Evolutionary conservation across 805 yeast genomes (phyloP), one percentile per base, ranked within the genome.

Genomic region (Suhomyces prunicola): DNA sequence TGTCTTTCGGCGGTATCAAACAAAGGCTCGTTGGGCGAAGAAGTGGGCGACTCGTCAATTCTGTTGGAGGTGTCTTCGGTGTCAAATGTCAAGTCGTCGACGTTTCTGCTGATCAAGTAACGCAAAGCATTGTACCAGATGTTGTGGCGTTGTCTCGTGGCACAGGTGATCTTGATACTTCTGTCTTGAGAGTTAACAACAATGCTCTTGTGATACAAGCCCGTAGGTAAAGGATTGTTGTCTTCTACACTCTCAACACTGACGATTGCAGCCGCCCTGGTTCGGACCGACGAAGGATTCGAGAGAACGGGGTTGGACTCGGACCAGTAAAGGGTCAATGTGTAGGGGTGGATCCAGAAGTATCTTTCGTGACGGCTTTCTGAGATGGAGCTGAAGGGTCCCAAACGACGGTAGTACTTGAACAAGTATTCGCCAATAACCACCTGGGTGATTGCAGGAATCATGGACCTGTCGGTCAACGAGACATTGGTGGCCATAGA

Each of bases 331-430:
- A 93, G 75, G 0, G 97, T 90, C 74, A 90, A 72, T 7, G 94
- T 87, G 69, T 92, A 92, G 3, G 99, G 98, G 70, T 93, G 96
- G 45, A 94, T 83, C 98, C 98, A 94, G 79, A 93, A 93, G 72
- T 83, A 93, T 58, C 97, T 80, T 64, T 88, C 94, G 65, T 93
- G 99, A 54, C 97, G 81, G 42, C 82, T 81, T 48, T 90, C 94
- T 0, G 93, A 81, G 19, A 90, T 78, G 1, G 87, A 79, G 39
- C 90, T 86, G 48, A 89, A 75, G 13, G 91, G 87, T 1, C 92
- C 92, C 50, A 87, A 70, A 55, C 84, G 83, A 54, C 94, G 84
- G 67, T 86, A 89, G 66, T 92, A 92, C 69, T 93, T 93, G 80
- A 79, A 86, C 53, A 92, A 74, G 58, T 84, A 89, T 66, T 93